Evolutionary conservation across 176 grass and related monocot genomes (phyloP), one percentile per base, ranked within the genome.

Genomic region (Tillandsia fasciculata): DNA sequence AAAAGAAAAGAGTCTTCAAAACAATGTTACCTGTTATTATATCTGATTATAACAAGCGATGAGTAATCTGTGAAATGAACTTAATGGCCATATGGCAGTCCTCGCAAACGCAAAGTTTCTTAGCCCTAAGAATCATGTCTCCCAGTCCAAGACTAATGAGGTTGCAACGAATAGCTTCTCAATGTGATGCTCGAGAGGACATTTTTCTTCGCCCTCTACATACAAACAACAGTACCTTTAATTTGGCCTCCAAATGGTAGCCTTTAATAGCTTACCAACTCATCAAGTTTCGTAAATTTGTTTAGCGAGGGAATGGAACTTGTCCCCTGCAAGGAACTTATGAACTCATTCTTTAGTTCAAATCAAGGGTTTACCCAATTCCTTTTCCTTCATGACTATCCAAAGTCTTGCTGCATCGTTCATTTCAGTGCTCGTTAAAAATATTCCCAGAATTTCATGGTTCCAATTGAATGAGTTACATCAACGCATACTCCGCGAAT

Each of bases 191-290:
- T 83, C 81, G 6, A 87, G 77, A 1, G 88, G 81, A 73, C 78
- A 50, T 58, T 91, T 83, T 61, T 90, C 83, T 67, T 87, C 88
- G 2, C 76, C 75, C 78, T 91, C 84, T 76, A 81, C 64, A 53
- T 87, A 24, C 88, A 61, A 87, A 87, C 78, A 91, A 81, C 53
- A 86, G 81, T 52, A 87, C 88, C 64, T 87, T 75, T 0, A 81
- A 86, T 63, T 87, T 12, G 84, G 84, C 74, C 75, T 67, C 51
- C 81, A 91, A 11, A 81, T 84, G 59, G 78, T 76, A 53, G 66
- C 63, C 72, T 87, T 91, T 79, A 91, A 70, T 66, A 76, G 63
- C 78, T 74, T 77, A 47, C 68, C 54, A 91, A 79, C 14, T 84
- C 78, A 79, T 82, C 75, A 0, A 91, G 84, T 59, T 84, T 87